Conservation (phyloP, 1,284 basidiomycete genomes). For the Cutaneotrichosporon dermatis region DNA sequence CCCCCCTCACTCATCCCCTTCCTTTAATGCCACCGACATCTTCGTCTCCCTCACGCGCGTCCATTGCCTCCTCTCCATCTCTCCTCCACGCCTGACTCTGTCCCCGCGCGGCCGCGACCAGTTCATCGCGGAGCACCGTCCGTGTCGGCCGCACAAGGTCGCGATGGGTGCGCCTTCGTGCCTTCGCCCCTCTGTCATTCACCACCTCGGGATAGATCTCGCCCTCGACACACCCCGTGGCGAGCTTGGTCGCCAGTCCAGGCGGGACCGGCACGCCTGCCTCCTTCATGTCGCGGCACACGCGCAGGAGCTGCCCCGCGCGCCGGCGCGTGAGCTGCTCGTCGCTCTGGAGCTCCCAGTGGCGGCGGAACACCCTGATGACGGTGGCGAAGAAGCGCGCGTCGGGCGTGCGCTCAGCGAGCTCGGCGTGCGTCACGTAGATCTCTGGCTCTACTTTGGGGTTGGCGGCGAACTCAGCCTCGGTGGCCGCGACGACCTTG, state of each 20-base stretch:
- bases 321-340: not conserved
- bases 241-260: slow-evolving; percentile 11
- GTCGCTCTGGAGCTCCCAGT: slow-evolving; percentile 3
- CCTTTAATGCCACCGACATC: too few relatives aligned
- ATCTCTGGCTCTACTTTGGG: not conserved
- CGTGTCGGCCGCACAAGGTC: too few relatives aligned
- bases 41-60: too few relatives aligned
- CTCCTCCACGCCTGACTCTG: too few relatives aligned
- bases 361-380: slow-evolving; percentile 9
- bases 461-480: too few relatives aligned
- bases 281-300: slow-evolving; percentile 9
- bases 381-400: slow-evolving; percentile 23
- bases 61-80: too few relatives aligned
- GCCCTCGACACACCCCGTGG: not conserved
- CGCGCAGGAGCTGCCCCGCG: not conserved
- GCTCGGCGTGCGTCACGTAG: not conserved
- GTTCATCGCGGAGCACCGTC: too few relatives aligned
- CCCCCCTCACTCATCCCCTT: too few relatives aligned
- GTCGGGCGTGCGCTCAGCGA: slow-evolving; percentile 8
- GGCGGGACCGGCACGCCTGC: slow-evolving; percentile 7
- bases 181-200: not conserved
- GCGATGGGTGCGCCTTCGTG: too few relatives aligned
- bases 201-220: not conserved
- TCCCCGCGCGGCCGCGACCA: too few relatives aligned
- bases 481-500: not conserved